Evolutionary conservation across 139 green algal genomes (phyloP).

Genomic region (Edaphochlamys debaryana): DNA sequence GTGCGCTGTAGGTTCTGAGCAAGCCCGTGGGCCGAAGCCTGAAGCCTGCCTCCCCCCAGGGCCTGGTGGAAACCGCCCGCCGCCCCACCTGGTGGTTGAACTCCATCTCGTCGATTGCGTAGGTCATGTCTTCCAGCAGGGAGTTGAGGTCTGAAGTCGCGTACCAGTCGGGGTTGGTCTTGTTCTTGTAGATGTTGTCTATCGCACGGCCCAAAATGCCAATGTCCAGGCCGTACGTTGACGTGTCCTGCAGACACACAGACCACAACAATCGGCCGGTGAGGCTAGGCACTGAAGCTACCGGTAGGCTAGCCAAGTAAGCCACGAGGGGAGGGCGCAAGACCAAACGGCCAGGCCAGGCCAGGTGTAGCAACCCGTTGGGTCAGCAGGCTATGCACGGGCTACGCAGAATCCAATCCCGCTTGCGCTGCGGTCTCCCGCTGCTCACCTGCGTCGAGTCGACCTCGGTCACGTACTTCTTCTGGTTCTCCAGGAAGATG

Average conservation of each 20-base stretch:
- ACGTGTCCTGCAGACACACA: neutral
- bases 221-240: slow-evolving; percentile 2
- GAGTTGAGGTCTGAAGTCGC: neutral
- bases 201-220: slow-evolving; percentile 10
- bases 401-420: no score
- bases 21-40: no score
- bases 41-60: no score
- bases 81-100: slow-evolving; percentile 16
- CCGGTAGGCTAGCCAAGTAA: no score
- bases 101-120: slow-evolving; percentile 16
- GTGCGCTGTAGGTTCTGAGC: no score
- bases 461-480: slow-evolving; percentile 41
- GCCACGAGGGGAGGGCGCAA: no score
- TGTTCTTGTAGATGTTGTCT: slow-evolving; percentile 43
- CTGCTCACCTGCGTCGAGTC: slow-evolving; percentile 35
- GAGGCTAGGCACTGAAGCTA: neutral
- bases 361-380: no score
- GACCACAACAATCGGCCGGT: neutral
- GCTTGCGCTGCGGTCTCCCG: no score
- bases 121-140: slow-evolving; percentile 20
- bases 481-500: slow-evolving; percentile 37
- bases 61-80: no score
- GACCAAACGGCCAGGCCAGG: no score
- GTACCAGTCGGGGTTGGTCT: slow-evolving; percentile 38
- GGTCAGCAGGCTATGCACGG: no score